phyloP scores from a whole-genome alignment of 768 basidiomycete genomes.

The Cyathus striatus region DNA sequence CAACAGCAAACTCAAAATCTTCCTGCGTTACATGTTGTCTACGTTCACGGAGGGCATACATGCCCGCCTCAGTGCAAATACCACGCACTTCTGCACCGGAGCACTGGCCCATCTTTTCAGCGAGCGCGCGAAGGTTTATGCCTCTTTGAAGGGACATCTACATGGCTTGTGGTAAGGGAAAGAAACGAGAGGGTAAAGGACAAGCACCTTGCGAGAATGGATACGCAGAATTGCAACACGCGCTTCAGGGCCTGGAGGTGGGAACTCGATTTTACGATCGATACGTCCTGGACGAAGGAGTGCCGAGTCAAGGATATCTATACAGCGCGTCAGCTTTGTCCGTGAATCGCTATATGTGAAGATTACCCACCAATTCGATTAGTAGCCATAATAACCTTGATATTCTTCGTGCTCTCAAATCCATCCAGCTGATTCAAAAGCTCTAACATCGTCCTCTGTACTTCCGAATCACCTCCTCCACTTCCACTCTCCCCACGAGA shows the following conservation, averaged over 20 bases:
- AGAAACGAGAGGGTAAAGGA: neutral
- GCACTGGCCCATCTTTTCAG: slow-evolving; percentile 99
- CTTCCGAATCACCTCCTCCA: slow-evolving; percentile 84
- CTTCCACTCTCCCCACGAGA: slow-evolving; percentile 90
- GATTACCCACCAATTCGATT: slow-evolving; percentile 78
- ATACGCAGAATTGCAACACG: slow-evolving; percentile 96
- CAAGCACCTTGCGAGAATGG: slow-evolving; percentile 82
- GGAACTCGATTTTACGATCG: slow-evolving; percentile 96
- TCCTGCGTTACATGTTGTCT: slow-evolving; percentile 97
- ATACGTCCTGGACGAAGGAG: slow-evolving; percentile 92
- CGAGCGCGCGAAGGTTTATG: slow-evolving; percentile 92
- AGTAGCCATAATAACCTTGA: slow-evolving; percentile 95
- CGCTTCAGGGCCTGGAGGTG: slow-evolving; percentile 94
- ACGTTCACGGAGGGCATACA: slow-evolving; percentile 95
- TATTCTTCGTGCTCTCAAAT: slow-evolving; percentile 96
- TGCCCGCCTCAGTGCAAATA: slow-evolving; percentile 98
- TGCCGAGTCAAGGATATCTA: slow-evolving; percentile 93
- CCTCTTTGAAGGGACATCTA: slow-evolving; percentile 98
- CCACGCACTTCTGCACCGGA: slow-evolving; percentile 97
- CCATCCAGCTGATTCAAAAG: slow-evolving; percentile 86
- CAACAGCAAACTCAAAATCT: slow-evolving; percentile 97
- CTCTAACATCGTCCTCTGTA: slow-evolving; percentile 89
- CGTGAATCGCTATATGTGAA: too few species aligned
- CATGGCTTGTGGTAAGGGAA: neutral
- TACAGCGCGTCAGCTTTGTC: neutral